Evolutionary conservation across 1,139 yeast species (phyloP), one percentile per base, ranked within the genome.

Genomic region (Petasospora rhodanensis): DNA sequence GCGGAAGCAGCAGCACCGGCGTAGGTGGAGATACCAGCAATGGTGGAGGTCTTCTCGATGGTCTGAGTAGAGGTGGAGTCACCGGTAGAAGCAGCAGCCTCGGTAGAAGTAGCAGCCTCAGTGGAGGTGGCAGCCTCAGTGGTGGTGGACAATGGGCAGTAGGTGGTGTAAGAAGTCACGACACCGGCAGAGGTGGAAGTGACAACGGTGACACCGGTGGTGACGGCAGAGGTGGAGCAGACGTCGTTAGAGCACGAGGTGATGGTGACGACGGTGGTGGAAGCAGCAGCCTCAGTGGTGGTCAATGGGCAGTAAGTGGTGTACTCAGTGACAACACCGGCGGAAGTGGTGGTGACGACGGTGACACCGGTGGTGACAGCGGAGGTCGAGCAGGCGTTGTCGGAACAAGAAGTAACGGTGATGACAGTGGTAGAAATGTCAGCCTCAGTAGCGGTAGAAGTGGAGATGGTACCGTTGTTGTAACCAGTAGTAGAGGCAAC

Each of bases 281-380:
- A 26, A 5, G 22, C 14, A 5, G 7, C 23, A 9, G 37, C 24
- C 12, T 20, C 19, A 10, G 28, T 14, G 18, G 53, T 27, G 15
- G 55, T 45, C 24, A 54, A 32, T 31, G 62, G 61, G 36, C 62
- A 58, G 55, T 59, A 59, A 7, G 64, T 58, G 13, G 62, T 58
- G 42, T 51, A 57, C 3, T 31, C 43, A 12, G 62, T 56, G n/a
- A 43, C 47, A 14, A 47, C 41, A 21, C 56, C 59, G 19, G 20
- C 27, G 4, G 11, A n/a, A 22, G 42, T 36, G 4, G 21, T 15
- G 18, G 46, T 40, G 14, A 40, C 36, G 23, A 35, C 42, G 18
- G 44, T 38, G 32, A 42, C 34, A 33, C 44, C 46, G 16, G 46
- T 42, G 24, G 46, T 42, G 24, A 43, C 40, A 16, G 44, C 40